Conservation (phyloP, 768 basidiomycete genomes). For the Lactifluus piperatus region DNA sequence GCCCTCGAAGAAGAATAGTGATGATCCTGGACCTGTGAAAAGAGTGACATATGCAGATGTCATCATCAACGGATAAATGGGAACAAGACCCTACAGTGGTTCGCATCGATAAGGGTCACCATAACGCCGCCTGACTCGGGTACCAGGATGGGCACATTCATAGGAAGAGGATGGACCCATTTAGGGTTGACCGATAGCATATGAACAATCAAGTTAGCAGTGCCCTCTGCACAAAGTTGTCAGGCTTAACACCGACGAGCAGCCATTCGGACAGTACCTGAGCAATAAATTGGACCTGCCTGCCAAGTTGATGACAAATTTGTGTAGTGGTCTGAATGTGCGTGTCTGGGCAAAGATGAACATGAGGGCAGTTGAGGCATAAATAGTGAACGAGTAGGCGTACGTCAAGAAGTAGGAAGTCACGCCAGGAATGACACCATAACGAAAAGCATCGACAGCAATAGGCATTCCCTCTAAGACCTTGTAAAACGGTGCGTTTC, state of each 20-base stretch:
- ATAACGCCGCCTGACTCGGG: constrained; percentile 78
- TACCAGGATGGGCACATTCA: constrained; percentile 64
- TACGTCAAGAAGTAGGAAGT: constrained; percentile 91
- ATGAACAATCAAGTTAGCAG: constrained; percentile 85
- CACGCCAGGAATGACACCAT: constrained; percentile 83
- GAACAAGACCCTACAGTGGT: constrained; percentile 59
- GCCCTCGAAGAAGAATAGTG: constrained; percentile 90
- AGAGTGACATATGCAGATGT: background rate
- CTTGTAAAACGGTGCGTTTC: constrained; percentile 93
- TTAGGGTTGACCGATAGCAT: constrained; percentile 83
- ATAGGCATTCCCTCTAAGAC: constrained; percentile 95
- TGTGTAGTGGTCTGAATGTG: constrained; percentile 96
- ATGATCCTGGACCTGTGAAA: constrained; percentile 68
- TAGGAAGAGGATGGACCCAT: constrained; percentile 84
- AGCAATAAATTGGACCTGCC: constrained; percentile 93
- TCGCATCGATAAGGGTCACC: constrained; percentile 95
- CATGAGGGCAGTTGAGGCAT: background rate
- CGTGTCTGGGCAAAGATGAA: constrained; percentile 51
- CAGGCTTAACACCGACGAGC: background rate
- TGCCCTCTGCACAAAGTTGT: constrained; percentile 41
- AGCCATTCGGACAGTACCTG: constrained; percentile 31
- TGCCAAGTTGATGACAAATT: constrained; percentile 85
- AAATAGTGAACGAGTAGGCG: background rate
- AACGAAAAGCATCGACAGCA: constrained; percentile 95
- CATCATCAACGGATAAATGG: background rate